Base-by-base conservation (phyloP, 2,329 filamentous ascomycete genomes). In the Cylindrodendrum hubeiense region DNA sequence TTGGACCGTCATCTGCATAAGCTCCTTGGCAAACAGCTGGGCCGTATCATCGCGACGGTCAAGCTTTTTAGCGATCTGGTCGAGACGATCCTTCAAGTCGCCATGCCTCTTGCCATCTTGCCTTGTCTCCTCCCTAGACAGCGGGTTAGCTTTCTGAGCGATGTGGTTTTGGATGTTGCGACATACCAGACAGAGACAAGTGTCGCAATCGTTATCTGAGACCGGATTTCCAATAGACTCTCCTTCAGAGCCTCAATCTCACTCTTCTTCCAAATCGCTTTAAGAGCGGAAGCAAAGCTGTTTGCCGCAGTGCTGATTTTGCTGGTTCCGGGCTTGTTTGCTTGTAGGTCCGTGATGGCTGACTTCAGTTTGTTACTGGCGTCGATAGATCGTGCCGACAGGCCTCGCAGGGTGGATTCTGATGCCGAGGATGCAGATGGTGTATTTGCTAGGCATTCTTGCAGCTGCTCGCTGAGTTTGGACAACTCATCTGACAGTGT, bases 231-330 rank as follows among this genome's bases (percentile, higher is more conserved):
- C 5, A 50, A 6, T 5, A 50, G 19, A 5, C 33, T 13, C 33
- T 50, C n/a, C 28, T 50, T 33, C n/a, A 50, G 33, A 3, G 9
- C 28, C n/a, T 50, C 47, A 4, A 50, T 50, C 26, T 33, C 47
- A 3, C 28, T 50, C 28, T 34, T 50, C 10, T 50, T 50, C 47
- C 47, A 50, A 2, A 50, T 19, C 12, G 47, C n/a, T 21, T 50
- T 33, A 3, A 50, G 28, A 4, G 47, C 28, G 5, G 28, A 49
- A 4, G 47, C 28, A 4, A 50, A 33, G 19, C 47, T 50, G 12
- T 50, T 50, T 21, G 47, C 47, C 8, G 47, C 47, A 6, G 47
- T 50, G n/a, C 47, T 50, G n/a, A 50, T 34, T 15, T 21, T 50
- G n/a, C 47, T 21, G 10, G 9, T 33, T 13, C 47, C 28, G 3